Base-by-base conservation (phyloP, 495 filamentous ascomycete genomes). In the Filosporella fistucella region DNA sequence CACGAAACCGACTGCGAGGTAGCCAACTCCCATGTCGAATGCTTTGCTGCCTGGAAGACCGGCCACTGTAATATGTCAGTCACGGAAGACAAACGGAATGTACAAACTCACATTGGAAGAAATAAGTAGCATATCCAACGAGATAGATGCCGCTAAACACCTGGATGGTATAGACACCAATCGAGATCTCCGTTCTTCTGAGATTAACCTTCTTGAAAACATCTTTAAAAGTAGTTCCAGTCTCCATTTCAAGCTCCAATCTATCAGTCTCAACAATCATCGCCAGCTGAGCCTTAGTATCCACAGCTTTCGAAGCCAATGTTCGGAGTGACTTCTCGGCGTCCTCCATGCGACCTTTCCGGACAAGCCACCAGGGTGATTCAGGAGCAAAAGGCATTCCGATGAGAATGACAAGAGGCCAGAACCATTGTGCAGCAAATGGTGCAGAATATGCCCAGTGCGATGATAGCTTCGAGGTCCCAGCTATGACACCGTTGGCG, bases 251-350 rank as follows among this genome's bases (percentile, higher is more conserved):
- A 34, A 73, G 67, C 58, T 88, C 84, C n/a, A 86, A 63, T 10
- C 77, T 74, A 26, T 84, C 82, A 8, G 82, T 86, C 58, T 84
- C 80, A 41, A 80, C 73, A 64, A 86, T 86, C 82, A 87, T 83
- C 21, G 81, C 71, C 30, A 88, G 65, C 0, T 80, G 81, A 58
- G 85, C 75, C 38, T 82, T 76, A 5, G 67, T 61, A 51, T 85
- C 71, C 52, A 85, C 80, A 16, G 77, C 67, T 13, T 71, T 69
- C 32, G 67, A 77, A 9, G 74, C 77, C 41, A 90, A 66, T n/a
- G 80, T 74, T 1, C 69, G 55, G 35, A 87, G 62, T 6, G 80
- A 65, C 11, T 70, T 65, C 44, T 79, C 76, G 0, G 84, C 84
- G 8, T 56, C 54, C 11, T 77, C 69, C 7, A 70, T 68, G 13